These are phyloP conservation scores for Mariannaea sp. DNA, from an alignment of 2,329 filamentous ascomycete species.

Conservation along the genomic window DNA sequence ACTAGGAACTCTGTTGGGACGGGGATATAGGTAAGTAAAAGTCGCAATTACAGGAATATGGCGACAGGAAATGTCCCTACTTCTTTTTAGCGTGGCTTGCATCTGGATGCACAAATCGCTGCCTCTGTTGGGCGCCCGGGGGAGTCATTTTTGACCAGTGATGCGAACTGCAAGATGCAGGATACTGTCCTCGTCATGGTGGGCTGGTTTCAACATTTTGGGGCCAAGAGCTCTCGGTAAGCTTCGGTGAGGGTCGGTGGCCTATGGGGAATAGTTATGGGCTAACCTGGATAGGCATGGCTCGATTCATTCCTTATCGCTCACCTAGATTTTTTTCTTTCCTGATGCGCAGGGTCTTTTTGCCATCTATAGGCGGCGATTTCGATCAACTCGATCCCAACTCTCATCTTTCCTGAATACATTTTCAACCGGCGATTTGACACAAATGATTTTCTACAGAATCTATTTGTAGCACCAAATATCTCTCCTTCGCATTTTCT, in stretches of 20 bases:
- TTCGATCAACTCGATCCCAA: not conserved
- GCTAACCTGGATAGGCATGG: conserved; percentile 17
- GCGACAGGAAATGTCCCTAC: conserved; percentile 38
- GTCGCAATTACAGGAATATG: conserved; percentile 3
- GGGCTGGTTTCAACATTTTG: conserved; percentile 38
- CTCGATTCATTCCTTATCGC: conserved; percentile 28
- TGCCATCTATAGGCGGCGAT: not conserved
- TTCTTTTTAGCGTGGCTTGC: conserved; percentile 59
- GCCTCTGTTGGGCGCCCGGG: conserved; percentile 36
- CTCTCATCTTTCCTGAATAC: conserved; percentile 5
- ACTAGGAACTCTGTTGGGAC: conserved; percentile 49
- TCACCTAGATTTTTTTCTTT: conserved; percentile 43
- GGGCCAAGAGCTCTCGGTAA: conserved; percentile 31
- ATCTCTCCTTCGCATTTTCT: too few species aligned
- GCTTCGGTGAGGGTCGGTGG: conserved; percentile 14
- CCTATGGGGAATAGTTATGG: conserved; percentile 22
- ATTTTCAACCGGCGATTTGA: not conserved
- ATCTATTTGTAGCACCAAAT: not conserved
- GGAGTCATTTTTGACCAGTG: conserved; percentile 47
- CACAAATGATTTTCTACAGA: not conserved
- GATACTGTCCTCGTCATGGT: conserved; percentile 34
- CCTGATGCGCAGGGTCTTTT: conserved; percentile 22
- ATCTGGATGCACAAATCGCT: conserved; percentile 53
- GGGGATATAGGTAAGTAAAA: conserved; percentile 13
- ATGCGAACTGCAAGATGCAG: conserved; percentile 29